A percentile compares a stretch with the other conserved stretches of the same genome.
These are phyloP conservation scores for Apophysomyces elegans DNA, from an alignment of 371 early-diverging fungal species.

Conservation along the genomic window DNA sequence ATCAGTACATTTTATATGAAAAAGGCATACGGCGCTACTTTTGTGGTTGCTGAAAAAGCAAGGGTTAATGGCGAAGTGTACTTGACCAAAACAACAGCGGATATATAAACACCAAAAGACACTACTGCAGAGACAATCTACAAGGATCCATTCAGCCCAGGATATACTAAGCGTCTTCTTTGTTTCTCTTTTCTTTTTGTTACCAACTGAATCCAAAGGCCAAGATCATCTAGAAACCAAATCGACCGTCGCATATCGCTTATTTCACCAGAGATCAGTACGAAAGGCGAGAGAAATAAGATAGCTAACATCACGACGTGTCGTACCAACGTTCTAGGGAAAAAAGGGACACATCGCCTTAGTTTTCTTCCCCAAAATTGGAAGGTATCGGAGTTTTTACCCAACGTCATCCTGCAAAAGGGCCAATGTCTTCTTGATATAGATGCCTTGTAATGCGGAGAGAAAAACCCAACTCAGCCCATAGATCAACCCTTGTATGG, in stretches of 20 bases:
- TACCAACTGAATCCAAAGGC: constrained; percentile 30
- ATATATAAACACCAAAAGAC: constrained; percentile 14
- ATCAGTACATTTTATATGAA: neutral
- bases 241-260: constrained; percentile 4
- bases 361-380: too few relatives aligned
- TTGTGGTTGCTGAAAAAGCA: constrained; percentile 16
- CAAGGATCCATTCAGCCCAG: too few relatives aligned
- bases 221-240: constrained; percentile 20
- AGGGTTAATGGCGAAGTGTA: constrained; percentile 17
- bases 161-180: too few relatives aligned
- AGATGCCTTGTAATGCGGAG: constrained; percentile 1
- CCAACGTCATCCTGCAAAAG: constrained; percentile 7
- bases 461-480: neutral
- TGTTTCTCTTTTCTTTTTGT: neutral
- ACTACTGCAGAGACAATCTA: constrained; percentile 18
- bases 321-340: neutral
- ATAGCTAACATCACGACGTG: neutral
- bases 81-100: constrained; percentile 21
- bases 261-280: constrained; percentile 21
- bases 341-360: neutral
- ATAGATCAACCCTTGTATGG: constrained; percentile 1
- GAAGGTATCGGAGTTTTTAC: neutral
- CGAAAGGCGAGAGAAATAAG: neutral
- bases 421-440: constrained; percentile 6
- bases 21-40: neutral